A percentile compares a stretch with the other conserved stretches of the same genome.
These are phyloP conservation scores for Pachysandra terminalis DNA, from an alignment of 164 flowering plant species.

Conservation along the genomic window DNA sequence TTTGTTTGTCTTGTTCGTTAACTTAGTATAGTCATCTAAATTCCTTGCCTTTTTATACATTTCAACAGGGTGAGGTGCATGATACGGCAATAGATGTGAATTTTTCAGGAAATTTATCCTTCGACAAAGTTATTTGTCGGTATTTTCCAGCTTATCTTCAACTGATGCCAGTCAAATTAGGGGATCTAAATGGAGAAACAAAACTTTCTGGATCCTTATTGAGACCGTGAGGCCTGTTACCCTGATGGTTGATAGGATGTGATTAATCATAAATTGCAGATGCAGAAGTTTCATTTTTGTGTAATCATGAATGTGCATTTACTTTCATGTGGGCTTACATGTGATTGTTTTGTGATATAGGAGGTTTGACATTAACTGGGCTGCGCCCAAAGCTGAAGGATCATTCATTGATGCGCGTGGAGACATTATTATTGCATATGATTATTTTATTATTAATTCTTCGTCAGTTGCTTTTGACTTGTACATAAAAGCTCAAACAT, in stretches of 20 bases:
- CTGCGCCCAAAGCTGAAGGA: conserved; percentile 96
- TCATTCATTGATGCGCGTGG: conserved; percentile 96
- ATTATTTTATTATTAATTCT: conserved; percentile 63
- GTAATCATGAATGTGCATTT: background rate
- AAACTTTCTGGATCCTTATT: conserved; percentile 92
- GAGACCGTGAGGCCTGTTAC: conserved; percentile 50
- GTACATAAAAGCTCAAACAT: conserved; percentile 61
- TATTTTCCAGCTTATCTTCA: conserved; percentile 75
- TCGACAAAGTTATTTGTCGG: conserved; percentile 68
- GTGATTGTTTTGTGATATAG: conserved; percentile 30
- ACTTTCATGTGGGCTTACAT: background rate
- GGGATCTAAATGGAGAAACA: conserved; percentile 90
- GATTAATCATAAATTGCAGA: background rate
- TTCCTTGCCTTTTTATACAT: conserved; percentile 1
- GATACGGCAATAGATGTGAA: conserved; percentile 88
- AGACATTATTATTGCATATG: conserved; percentile 84
- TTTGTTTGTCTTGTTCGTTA: background rate
- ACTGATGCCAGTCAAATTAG: conserved; percentile 61
- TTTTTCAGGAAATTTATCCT: conserved; percentile 80
- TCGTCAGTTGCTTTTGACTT: conserved; percentile 91
- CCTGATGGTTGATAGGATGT: background rate
- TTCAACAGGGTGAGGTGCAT: conserved; percentile 81
- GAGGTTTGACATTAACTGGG: conserved; percentile 98
- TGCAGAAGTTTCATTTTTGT: background rate
- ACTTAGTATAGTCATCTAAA: background rate